Evolutionary conservation across 2,329 filamentous ascomycete genomes (phyloP).

Genomic region (Rhexocercosporidium sp.): DNA sequence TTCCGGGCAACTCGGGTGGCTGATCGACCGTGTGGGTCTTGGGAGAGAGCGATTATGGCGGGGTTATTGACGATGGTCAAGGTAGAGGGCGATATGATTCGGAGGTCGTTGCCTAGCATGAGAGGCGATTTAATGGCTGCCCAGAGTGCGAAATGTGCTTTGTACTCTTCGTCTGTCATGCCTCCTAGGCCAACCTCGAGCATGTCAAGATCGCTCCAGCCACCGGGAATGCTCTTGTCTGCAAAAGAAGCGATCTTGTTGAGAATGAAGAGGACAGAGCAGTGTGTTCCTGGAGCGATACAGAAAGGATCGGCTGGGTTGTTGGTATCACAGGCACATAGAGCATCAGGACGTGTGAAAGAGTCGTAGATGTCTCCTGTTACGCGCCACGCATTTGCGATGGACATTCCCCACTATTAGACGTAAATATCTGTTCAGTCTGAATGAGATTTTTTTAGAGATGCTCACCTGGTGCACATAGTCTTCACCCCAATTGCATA

Average conservation of each 20-base stretch:
- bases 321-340: constrained; percentile 26
- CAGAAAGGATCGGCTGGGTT: constrained; percentile 25
- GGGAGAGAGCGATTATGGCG: constrained; percentile 46
- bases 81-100: constrained; percentile 24
- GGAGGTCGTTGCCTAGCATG: constrained; percentile 34
- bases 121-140: constrained; percentile 32
- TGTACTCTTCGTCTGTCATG: constrained; percentile 34
- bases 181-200: constrained; percentile 32
- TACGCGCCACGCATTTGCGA: constrained; percentile 48
- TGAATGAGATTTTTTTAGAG: background rate
- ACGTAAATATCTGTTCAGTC: background rate
- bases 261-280: constrained; percentile 28
- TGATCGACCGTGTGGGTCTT: constrained; percentile 38
- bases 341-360: constrained; percentile 33
- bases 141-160: constrained; percentile 37
- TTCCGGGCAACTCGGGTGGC: constrained; percentile 43
- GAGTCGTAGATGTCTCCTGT: constrained; percentile 44
- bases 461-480: constrained; percentile 38
- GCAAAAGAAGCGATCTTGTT: constrained; percentile 27
- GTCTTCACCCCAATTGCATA: constrained; percentile 55
- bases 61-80: constrained; percentile 34
- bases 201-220: constrained; percentile 34
- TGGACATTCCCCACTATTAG: constrained; percentile 42
- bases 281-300: constrained; percentile 29
- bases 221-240: constrained; percentile 27